phyloP scores from a whole-genome alignment of 208 protist species.

The Wallacemonas rigidus region DNA sequence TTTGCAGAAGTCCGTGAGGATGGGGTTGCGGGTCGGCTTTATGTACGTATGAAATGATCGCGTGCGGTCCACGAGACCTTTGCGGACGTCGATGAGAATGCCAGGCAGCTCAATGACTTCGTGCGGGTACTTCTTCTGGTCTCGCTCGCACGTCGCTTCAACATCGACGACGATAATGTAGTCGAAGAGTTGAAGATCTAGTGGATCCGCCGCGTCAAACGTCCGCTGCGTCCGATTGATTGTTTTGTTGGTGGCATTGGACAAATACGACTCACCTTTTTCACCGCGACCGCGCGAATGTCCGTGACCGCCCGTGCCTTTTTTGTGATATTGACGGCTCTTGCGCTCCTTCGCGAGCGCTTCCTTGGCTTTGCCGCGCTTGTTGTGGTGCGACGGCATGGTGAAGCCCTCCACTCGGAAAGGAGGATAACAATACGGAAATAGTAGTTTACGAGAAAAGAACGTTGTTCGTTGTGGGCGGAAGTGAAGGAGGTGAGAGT shows the following conservation, averaged over 20 bases:
- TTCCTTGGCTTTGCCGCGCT: slow-evolving; percentile 73
- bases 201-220: slow-evolving; percentile 59
- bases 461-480: too few species aligned
- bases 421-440: not conserved
- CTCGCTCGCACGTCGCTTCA: slow-evolving; percentile 88
- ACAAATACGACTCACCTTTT: slow-evolving; percentile 39
- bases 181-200: slow-evolving; percentile 89
- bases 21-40: slow-evolving; percentile 80
- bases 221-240: slow-evolving; percentile 37
- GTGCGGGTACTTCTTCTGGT: slow-evolving; percentile 70
- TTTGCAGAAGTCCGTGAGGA: slow-evolving; percentile 92
- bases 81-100: slow-evolving; percentile 84
- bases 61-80: slow-evolving; percentile 59
- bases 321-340: slow-evolving; percentile 17
- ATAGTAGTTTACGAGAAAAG: too few species aligned
- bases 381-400: slow-evolving; percentile 62
- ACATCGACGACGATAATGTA: slow-evolving; percentile 94
- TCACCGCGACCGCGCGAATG: not conserved
- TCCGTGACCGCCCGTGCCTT: not conserved
- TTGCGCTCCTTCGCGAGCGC: slow-evolving; percentile 36
- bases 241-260: slow-evolving; percentile 21
- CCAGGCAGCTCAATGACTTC: slow-evolving; percentile 96
- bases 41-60: slow-evolving; percentile 91
- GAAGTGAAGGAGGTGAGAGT: too few species aligned
- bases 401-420: slow-evolving; percentile 22